phyloP scores from a whole-genome alignment of 148 eudicot species.

The Rhododendron vialii region DNA sequence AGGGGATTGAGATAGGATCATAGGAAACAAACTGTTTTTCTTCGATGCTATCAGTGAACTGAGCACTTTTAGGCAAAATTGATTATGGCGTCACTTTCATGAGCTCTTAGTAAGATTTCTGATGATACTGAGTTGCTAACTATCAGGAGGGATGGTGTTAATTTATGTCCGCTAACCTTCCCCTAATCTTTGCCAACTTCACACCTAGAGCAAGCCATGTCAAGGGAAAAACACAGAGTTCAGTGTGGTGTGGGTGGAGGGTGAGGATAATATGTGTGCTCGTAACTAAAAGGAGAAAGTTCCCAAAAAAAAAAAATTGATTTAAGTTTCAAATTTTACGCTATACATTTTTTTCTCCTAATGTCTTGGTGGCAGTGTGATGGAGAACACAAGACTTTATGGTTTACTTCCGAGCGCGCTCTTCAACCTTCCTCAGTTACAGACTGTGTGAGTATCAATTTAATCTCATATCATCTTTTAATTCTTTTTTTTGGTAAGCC shows the following conservation, averaged over 20 bases:
- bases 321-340: neutral
- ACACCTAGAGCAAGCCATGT: neutral
- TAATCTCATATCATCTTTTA: neutral
- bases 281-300: neutral
- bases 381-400: constrained; percentile 48
- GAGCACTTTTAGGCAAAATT: neutral
- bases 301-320: neutral
- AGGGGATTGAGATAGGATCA: neutral
- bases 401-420: constrained; percentile 55
- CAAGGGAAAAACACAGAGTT: neutral
- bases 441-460: constrained; percentile 55
- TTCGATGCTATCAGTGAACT: neutral
- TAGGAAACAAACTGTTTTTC: neutral
- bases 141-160: neutral
- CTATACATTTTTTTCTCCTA: neutral
- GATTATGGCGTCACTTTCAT: neutral
- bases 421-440: constrained; percentile 55
- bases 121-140: neutral
- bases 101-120: neutral
- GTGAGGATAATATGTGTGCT: neutral
- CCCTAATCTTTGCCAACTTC: neutral
- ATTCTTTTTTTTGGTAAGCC: no score
- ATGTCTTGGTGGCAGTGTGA: constrained; percentile 34
- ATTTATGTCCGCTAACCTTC: neutral
- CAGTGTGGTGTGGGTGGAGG: neutral